phyloP scores from a whole-genome alignment of 345 rosid genomes.

The Euphorbia peplus region DNA sequence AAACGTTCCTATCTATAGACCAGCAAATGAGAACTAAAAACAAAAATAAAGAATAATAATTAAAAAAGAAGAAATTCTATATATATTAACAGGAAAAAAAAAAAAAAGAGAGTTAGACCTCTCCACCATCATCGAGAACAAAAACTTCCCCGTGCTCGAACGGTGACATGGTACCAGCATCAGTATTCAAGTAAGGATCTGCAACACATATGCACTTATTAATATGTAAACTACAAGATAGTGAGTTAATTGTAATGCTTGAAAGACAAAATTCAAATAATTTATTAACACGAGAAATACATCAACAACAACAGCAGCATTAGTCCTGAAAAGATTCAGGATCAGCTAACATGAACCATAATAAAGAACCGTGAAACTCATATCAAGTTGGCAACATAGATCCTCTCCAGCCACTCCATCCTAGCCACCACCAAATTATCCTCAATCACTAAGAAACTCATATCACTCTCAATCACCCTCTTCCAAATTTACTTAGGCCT shows the following conservation, averaged over 20 bases:
- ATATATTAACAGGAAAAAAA: not conserved
- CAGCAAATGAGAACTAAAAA: not conserved
- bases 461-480: too few relatives aligned
- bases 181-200: conserved; percentile 94
- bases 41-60: too few relatives aligned
- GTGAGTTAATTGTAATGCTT: not conserved
- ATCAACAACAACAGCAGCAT: not conserved
- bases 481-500: too few relatives aligned
- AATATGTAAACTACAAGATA: not conserved
- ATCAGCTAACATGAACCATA: too few relatives aligned
- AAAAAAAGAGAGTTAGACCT: conserved; percentile 60
- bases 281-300: not conserved
- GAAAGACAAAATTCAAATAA: not conserved
- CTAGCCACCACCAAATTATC: too few relatives aligned
- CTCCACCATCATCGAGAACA: conserved; percentile 97
- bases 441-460: too few relatives aligned
- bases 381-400: too few relatives aligned
- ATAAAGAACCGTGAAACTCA: too few relatives aligned
- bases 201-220: conserved; percentile 15
- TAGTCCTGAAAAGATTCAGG: too few relatives aligned
- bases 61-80: not conserved
- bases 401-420: too few relatives aligned
- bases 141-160: conserved; percentile 97
- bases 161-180: conserved; percentile 99
- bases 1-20: not conserved